Conservation (phyloP, 2,329 filamentous ascomycete species). For the Atkinsonella hypoxylon region DNA sequence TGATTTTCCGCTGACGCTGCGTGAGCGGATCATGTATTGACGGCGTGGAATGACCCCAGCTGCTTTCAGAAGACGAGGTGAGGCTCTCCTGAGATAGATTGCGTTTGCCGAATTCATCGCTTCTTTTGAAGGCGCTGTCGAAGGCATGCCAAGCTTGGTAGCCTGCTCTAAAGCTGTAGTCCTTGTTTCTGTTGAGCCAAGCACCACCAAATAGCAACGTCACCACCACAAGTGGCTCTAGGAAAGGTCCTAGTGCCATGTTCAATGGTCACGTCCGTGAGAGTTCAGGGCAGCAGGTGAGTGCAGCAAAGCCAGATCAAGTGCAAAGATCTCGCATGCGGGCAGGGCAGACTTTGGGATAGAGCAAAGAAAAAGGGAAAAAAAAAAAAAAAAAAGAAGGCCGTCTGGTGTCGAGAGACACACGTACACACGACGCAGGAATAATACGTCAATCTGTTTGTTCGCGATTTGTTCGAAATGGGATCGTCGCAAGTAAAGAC, state of each 20-base stretch:
- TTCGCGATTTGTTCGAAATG: no score
- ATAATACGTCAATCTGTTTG: no score
- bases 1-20: constrained; percentile 22
- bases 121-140: constrained; percentile 15
- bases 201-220: constrained; percentile 31
- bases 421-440: no score
- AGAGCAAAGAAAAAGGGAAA: no score
- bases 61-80: constrained; percentile 8
- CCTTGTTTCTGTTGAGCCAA: constrained; percentile 30
- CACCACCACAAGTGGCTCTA: constrained; percentile 30
- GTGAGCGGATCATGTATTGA: constrained; percentile 17
- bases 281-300: no score
- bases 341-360: no score
- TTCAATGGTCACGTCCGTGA: background rate
- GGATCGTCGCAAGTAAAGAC: background rate
- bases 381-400: no score
- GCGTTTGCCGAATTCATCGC: constrained; percentile 17
- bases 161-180: constrained; percentile 19
- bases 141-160: constrained; percentile 11
- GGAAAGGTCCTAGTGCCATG: constrained; percentile 29
- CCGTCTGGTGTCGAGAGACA: background rate
- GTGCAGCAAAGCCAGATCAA: no score
- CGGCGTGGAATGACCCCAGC: constrained; percentile 16
- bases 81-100: constrained; percentile 15
- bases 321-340: no score